These are phyloP conservation scores for Xylaria sp. DNA, from an alignment of 2,329 filamentous ascomycete genomes.

Conservation along the genomic window DNA sequence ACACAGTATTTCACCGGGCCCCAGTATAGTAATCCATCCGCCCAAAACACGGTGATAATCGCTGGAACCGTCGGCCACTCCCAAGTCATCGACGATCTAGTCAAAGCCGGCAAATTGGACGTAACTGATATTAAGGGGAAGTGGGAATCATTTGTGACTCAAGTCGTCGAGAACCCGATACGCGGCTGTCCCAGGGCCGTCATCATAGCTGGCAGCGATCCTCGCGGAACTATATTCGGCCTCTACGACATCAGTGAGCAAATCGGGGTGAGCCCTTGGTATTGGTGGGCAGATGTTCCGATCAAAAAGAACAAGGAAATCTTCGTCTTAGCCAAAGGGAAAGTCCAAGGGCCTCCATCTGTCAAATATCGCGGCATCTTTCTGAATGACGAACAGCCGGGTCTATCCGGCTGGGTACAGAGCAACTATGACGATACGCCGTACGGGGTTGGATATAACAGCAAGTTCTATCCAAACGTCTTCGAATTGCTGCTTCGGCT, in stretches of 20 bases:
- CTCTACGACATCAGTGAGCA: slow-evolving; percentile 78
- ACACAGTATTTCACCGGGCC: slow-evolving; percentile 59
- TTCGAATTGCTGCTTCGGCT: slow-evolving; percentile 78
- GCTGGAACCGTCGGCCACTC: slow-evolving; percentile 76
- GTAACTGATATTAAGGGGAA: slow-evolving; percentile 66
- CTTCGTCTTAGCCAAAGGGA: slow-evolving; percentile 64
- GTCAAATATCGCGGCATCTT: slow-evolving; percentile 78
- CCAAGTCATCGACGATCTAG: slow-evolving; percentile 67
- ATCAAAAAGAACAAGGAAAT: slow-evolving; percentile 62
- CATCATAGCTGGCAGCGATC: slow-evolving; percentile 75
- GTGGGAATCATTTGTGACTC: slow-evolving; percentile 76
- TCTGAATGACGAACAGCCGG: slow-evolving; percentile 76
- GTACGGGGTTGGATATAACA: slow-evolving; percentile 62
- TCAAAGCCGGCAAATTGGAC: slow-evolving; percentile 67
- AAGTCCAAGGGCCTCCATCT: slow-evolving; percentile 68
- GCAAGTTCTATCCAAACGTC: slow-evolving; percentile 74
- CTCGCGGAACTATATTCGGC: slow-evolving; percentile 69
- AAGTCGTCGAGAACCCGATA: slow-evolving; percentile 67
- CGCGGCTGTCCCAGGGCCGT: slow-evolving; percentile 68
- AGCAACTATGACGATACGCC: slow-evolving; percentile 56
- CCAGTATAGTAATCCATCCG: slow-evolving; percentile 54
- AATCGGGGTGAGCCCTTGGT: slow-evolving; percentile 78
- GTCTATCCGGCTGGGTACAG: slow-evolving; percentile 72
- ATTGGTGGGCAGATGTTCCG: slow-evolving; percentile 74
- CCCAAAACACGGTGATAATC: slow-evolving; percentile 69